Conservation (phyloP, 768 basidiomycete species). For the Boletus edulis region DNA sequence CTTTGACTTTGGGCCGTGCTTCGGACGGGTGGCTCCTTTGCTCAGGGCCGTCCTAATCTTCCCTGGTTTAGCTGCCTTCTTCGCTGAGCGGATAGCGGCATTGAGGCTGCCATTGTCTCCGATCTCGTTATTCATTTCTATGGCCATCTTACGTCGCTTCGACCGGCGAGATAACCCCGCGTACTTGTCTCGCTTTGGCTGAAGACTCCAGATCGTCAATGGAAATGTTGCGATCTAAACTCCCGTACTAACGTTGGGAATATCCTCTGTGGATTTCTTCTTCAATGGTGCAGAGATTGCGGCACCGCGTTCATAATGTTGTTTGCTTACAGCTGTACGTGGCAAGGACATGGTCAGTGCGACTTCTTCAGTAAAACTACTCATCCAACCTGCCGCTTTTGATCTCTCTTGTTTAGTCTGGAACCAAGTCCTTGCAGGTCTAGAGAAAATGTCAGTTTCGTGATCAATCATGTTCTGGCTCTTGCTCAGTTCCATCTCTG, state of each 20-base stretch:
- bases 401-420: slow-evolving; percentile 83
- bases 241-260: slow-evolving; percentile 39
- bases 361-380: not conserved
- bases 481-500: slow-evolving; percentile 95
- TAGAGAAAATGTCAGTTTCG: slow-evolving; percentile 84
- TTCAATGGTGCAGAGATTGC: slow-evolving; percentile 37
- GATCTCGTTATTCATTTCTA: slow-evolving; percentile 71
- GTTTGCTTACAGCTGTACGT: slow-evolving; percentile 67
- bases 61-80: slow-evolving; percentile 67
- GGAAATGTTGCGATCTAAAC: not conserved
- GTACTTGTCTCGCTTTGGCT: slow-evolving; percentile 77
- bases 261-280: slow-evolving; percentile 34
- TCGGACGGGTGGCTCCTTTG: slow-evolving; percentile 32
- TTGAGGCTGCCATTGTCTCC: slow-evolving; percentile 53
- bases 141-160: slow-evolving; percentile 85
- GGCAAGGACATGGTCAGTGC: slow-evolving; percentile 2
- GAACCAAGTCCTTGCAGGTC: slow-evolving; percentile 99
- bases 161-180: slow-evolving; percentile 83
- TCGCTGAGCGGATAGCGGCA: slow-evolving; percentile 83
- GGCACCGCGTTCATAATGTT: slow-evolving; percentile 63
- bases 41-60: slow-evolving; percentile 67
- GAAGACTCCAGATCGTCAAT: slow-evolving; percentile 9
- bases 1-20: slow-evolving; percentile 34
- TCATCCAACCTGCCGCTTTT: slow-evolving; percentile 64
- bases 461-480: slow-evolving; percentile 96